Evolutionary conservation across 306 rosid species (phyloP).

Genomic region (Vigna radiata): DNA sequence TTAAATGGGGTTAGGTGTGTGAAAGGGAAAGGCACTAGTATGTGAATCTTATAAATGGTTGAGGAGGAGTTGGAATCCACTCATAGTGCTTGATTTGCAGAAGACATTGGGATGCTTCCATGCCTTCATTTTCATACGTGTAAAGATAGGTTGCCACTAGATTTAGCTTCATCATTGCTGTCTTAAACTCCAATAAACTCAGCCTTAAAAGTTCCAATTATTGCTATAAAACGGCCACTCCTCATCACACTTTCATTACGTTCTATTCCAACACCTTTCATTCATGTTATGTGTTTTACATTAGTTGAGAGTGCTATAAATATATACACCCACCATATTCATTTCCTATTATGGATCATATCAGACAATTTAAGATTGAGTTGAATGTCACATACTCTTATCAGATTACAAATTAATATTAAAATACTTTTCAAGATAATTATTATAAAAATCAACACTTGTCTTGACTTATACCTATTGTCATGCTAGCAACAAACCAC

Average conservation of each 20-base stretch:
- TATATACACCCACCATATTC: constrained; percentile 2
- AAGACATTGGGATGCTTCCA: constrained; percentile 58
- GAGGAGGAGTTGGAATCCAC: constrained; percentile 99
- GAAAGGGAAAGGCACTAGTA: constrained; percentile 91
- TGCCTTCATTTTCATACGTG: constrained; percentile 60
- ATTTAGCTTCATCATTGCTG: constrained; percentile 56
- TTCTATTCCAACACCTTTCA: constrained; percentile 32
- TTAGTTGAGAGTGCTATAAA: constrained; percentile 4
- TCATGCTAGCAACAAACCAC: constrained; percentile 41
- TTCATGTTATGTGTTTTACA: neutral
- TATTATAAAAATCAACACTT: no score
- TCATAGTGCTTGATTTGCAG: constrained; percentile 68
- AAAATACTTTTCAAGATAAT: no score
- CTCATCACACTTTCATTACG: constrained; percentile 28
- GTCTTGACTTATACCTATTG: neutral
- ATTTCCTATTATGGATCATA: constrained; percentile 12
- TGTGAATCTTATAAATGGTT: constrained; percentile 63
- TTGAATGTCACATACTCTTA: no score
- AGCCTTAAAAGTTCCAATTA: constrained; percentile 55
- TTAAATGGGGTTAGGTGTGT: constrained; percentile 68
- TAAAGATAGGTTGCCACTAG: constrained; percentile 68
- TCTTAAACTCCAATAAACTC: constrained; percentile 52
- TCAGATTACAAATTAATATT: no score
- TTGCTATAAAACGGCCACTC: constrained; percentile 47
- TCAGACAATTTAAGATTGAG: neutral